Conservation (phyloP, 2,329 filamentous ascomycete species). For the Ophiostoma piceae region DNA sequence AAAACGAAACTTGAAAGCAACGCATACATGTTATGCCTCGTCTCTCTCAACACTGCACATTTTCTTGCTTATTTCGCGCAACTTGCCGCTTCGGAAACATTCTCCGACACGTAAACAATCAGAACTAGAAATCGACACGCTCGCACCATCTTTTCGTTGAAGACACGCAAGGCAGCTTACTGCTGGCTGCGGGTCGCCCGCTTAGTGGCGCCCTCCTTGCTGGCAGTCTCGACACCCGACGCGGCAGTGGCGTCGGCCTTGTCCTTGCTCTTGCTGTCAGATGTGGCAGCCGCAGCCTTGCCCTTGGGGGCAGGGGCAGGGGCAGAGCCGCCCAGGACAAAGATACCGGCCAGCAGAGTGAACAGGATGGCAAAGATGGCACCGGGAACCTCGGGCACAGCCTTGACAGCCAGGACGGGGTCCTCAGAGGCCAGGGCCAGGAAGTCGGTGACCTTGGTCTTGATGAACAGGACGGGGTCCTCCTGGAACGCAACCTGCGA, state of each 20-base stretch:
- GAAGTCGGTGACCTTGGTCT: constrained; percentile 92
- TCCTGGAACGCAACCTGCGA: constrained; percentile 81
- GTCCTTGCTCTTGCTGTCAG: constrained; percentile 62
- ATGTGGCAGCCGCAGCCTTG: constrained; percentile 55
- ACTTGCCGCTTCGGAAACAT: not conserved
- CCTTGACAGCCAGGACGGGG: constrained; percentile 77
- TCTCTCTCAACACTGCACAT: not conserved
- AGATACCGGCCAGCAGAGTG: constrained; percentile 61
- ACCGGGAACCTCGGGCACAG: constrained; percentile 85
- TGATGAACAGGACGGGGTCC: constrained; percentile 80
- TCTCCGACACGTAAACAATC: not conserved
- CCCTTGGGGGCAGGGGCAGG: constrained; percentile 46
- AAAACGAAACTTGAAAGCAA: not conserved
- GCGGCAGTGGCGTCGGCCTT: constrained; percentile 55
- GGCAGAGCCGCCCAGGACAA: constrained; percentile 51
- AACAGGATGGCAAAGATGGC: constrained; percentile 69
- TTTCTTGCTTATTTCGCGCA: not conserved
- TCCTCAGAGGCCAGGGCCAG: constrained; percentile 73
- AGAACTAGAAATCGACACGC: not conserved
- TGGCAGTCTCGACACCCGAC: constrained; percentile 59
- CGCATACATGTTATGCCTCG: not conserved
- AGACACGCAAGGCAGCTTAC: constrained; percentile 32
- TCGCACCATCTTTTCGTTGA: not conserved
- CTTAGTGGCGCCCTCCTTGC: constrained; percentile 65
- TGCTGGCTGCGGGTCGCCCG: constrained; percentile 52